These are phyloP conservation scores for Aspergillus bridgeri DNA, from an alignment of 495 filamentous ascomycete genomes.

Conservation along the genomic window DNA sequence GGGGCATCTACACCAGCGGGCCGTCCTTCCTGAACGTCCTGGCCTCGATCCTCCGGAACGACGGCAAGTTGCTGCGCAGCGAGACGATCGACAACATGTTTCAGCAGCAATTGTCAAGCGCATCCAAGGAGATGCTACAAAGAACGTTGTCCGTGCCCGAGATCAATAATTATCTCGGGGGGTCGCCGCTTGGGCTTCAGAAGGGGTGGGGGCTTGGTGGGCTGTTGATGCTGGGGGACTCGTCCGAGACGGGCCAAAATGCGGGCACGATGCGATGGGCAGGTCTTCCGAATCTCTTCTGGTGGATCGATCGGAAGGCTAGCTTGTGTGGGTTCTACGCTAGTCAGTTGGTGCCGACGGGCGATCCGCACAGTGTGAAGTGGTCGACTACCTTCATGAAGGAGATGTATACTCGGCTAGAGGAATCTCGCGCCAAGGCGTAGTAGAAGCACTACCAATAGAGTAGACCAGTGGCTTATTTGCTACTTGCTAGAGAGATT, in stretches of 20 bases:
- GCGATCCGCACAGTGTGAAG: neutral
- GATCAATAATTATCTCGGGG: neutral
- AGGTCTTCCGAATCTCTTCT: conserved; percentile 5
- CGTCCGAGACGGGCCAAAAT: neutral
- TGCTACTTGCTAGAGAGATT: too few relatives aligned
- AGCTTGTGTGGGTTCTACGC: neutral
- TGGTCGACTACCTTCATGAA: neutral
- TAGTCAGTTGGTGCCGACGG: neutral
- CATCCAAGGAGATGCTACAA: neutral
- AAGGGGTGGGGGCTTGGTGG: conserved; percentile 2
- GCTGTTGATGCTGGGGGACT: conserved; percentile 3
- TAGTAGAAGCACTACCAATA: too few relatives aligned
- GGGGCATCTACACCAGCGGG: neutral
- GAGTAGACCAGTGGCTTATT: too few relatives aligned
- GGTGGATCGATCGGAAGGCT: conserved; percentile 3
- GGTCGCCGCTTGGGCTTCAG: neutral
- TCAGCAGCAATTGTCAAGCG: neutral
- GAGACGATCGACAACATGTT: neutral
- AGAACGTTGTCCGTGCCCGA: neutral
- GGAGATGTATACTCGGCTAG: too few relatives aligned
- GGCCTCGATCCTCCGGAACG: neutral
- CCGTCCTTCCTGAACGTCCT: neutral
- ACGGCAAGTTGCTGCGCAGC: neutral
- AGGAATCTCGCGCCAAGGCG: too few relatives aligned
- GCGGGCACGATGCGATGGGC: neutral